phyloP scores from a whole-genome alignment of 2,329 filamentous ascomycete genomes.

The Chrysosporium keratinophilum region DNA sequence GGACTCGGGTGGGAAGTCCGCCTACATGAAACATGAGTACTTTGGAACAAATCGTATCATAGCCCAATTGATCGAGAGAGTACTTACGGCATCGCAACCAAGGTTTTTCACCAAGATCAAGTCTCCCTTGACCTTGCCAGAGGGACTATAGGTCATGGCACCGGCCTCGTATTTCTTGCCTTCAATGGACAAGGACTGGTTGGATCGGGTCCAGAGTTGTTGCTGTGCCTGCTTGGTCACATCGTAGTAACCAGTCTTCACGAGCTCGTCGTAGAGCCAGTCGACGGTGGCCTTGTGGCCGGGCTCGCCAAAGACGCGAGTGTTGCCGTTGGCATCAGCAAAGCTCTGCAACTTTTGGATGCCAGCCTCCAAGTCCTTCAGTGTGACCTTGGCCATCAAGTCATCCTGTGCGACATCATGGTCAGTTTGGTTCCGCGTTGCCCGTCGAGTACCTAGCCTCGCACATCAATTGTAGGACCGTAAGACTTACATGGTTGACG shows the following conservation, averaged over 20 bases:
- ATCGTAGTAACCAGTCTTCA: constrained; percentile 16
- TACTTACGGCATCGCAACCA: constrained; percentile 47
- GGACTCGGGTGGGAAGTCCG: constrained; percentile 3
- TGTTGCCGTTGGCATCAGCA: constrained; percentile 19
- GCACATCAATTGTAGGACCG: not conserved
- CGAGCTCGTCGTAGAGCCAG: constrained; percentile 15
- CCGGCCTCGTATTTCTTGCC: constrained; percentile 10
- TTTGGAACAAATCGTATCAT: not conserved
- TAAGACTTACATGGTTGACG: constrained; percentile 3
- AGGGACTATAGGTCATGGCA: constrained; percentile 17
- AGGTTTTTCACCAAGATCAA: constrained; percentile 52
- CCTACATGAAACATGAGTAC: not conserved
- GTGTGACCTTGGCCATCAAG: constrained; percentile 17
- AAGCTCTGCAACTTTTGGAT: constrained; percentile 18
- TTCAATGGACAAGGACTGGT: constrained; percentile 13
- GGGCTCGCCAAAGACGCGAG: constrained; percentile 20
- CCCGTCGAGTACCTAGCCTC: too few species aligned
- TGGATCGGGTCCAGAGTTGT: constrained; percentile 15
- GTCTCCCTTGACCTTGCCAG: constrained; percentile 11
- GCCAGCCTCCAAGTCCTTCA: constrained; percentile 18
- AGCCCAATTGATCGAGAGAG: not conserved
- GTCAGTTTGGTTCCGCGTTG: constrained; percentile 2
- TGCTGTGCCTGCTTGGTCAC: constrained; percentile 16
- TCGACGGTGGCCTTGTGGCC: constrained; percentile 17
- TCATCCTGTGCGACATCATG: constrained; percentile 16